Evolutionary conservation across 306 rosid genomes (phyloP).

Genomic region (Rosa persica): DNA sequence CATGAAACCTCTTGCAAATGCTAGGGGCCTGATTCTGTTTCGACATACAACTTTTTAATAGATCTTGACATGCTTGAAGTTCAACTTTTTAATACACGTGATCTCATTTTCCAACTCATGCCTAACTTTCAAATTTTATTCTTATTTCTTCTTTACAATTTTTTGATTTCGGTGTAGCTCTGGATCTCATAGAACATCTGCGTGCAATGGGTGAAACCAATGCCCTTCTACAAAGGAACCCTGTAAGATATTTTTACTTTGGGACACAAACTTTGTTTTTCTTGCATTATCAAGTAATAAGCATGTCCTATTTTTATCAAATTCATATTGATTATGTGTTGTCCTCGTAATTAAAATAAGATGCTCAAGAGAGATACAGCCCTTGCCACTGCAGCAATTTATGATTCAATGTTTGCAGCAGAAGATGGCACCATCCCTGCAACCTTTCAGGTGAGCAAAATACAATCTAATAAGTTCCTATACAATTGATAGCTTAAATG

Average conservation of each 20-base stretch:
- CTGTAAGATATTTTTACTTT: slow-evolving; percentile 40
- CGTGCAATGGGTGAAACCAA: slow-evolving; percentile 95
- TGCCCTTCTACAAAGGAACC: slow-evolving; percentile 74
- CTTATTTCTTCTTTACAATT: not conserved
- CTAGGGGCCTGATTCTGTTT: not conserved
- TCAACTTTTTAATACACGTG: not conserved
- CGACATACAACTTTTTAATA: not conserved
- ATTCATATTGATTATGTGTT: slow-evolving; percentile 10
- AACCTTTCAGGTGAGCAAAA: slow-evolving; percentile 78
- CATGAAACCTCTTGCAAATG: not conserved
- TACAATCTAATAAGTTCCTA: not conserved
- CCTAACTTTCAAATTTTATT: not conserved
- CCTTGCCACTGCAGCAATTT: slow-evolving; percentile 91
- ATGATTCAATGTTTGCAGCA: slow-evolving; percentile 86
- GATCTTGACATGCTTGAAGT: not conserved
- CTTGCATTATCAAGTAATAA: not conserved
- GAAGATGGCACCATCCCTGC: slow-evolving; percentile 96
- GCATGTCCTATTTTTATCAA: slow-evolving; percentile 13
- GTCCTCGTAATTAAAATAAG: slow-evolving; percentile 39
- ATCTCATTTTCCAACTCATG: not conserved
- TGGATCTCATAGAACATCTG: slow-evolving; percentile 87
- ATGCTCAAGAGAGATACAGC: slow-evolving; percentile 82
- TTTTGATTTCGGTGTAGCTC: slow-evolving; percentile 43
- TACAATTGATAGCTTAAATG: slow-evolving; percentile 1
- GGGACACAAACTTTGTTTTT: not conserved